phyloP scores from a whole-genome alignment of 2,329 filamentous ascomycete species.

The Phialemoniopsis sp. region DNA sequence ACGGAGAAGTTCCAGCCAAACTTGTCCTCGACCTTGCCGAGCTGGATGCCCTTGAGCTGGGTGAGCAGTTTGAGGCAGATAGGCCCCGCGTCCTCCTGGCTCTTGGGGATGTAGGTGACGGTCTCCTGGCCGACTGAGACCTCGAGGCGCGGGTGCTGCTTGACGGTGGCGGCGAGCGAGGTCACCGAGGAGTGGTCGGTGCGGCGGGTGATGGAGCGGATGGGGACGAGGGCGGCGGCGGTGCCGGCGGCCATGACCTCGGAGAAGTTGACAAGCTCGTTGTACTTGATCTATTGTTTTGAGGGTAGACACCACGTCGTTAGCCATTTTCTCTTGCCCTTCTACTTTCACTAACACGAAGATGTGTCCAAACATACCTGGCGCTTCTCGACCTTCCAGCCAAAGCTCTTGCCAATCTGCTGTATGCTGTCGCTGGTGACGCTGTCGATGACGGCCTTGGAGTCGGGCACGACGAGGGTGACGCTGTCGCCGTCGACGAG shows the following conservation, averaged over 20 bases:
- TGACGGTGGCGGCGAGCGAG: slow-evolving; percentile 28
- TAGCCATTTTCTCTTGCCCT: too few species aligned
- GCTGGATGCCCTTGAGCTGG: slow-evolving; percentile 81
- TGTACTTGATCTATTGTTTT: slow-evolving; percentile 65
- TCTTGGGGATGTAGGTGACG: slow-evolving; percentile 48
- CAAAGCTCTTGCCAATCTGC: slow-evolving; percentile 71
- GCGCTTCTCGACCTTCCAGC: slow-evolving; percentile 79
- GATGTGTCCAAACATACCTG: slow-evolving; percentile 55
- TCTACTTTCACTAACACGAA: too few species aligned
- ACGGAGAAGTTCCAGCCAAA: slow-evolving; percentile 67
- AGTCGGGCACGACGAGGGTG: slow-evolving; percentile 83
- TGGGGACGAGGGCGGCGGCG: slow-evolving; percentile 85
- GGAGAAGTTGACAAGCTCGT: slow-evolving; percentile 46
- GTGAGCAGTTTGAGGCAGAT: slow-evolving; percentile 68
- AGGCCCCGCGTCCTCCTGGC: slow-evolving; percentile 66
- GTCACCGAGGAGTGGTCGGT: slow-evolving; percentile 29
- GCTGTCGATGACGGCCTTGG: slow-evolving; percentile 79
- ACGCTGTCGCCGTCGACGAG: slow-evolving; percentile 54
- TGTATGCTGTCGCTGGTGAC: slow-evolving; percentile 79
- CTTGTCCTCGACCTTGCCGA: slow-evolving; percentile 70
- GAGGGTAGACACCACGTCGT: too few species aligned
- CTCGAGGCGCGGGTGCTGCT: slow-evolving; percentile 31
- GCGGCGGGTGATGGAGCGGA: slow-evolving; percentile 80
- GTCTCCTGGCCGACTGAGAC: slow-evolving; percentile 38
- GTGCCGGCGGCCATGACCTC: slow-evolving; percentile 93